Evolutionary conservation across 1,284 basidiomycete genomes (phyloP).

Genomic region (Pterula multifida): DNA sequence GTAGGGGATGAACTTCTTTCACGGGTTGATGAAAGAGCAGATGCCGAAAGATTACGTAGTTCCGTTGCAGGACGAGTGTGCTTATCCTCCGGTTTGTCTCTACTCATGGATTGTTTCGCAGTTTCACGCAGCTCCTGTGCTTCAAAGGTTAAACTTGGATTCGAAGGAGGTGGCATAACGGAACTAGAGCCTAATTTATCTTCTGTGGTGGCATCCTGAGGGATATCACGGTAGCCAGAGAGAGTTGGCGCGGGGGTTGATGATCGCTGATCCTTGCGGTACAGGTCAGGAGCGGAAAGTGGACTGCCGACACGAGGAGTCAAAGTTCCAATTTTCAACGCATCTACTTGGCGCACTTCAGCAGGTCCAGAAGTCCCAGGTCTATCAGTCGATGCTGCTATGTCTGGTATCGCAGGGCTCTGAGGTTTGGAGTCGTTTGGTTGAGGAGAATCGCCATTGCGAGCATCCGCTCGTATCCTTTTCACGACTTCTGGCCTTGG

Average conservation of each 20-base stretch:
- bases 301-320: not conserved
- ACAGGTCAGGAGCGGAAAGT: not conserved
- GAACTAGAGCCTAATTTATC: slow-evolving; percentile 21
- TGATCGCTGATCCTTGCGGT: slow-evolving; percentile 5
- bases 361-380: not conserved
- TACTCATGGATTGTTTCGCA: slow-evolving; percentile 48
- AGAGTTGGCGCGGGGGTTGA: not conserved
- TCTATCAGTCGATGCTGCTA: not conserved
- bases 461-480: slow-evolving; percentile 46
- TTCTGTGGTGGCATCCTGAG: slow-evolving; percentile 14
- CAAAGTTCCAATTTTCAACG: slow-evolving; percentile 23
- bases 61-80: slow-evolving; percentile 19
- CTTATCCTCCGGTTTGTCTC: slow-evolving; percentile 30
- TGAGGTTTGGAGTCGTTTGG: slow-evolving; percentile 13
- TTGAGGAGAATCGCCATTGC: slow-evolving; percentile 28
- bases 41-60: slow-evolving; percentile 15
- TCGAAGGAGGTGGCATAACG: slow-evolving; percentile 66
- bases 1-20: slow-evolving; percentile 56
- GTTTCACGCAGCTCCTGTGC: slow-evolving; percentile 73
- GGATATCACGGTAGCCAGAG: slow-evolving; percentile 6
- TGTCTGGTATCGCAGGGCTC: slow-evolving; percentile 13
- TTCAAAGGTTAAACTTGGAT: slow-evolving; percentile 66
- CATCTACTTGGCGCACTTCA: slow-evolving; percentile 14
- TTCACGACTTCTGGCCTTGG: slow-evolving; percentile 69
- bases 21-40: slow-evolving; percentile 29